phyloP scores from a whole-genome alignment of 2,329 filamentous ascomycete genomes.

The Hymenoscyphus repandus region DNA sequence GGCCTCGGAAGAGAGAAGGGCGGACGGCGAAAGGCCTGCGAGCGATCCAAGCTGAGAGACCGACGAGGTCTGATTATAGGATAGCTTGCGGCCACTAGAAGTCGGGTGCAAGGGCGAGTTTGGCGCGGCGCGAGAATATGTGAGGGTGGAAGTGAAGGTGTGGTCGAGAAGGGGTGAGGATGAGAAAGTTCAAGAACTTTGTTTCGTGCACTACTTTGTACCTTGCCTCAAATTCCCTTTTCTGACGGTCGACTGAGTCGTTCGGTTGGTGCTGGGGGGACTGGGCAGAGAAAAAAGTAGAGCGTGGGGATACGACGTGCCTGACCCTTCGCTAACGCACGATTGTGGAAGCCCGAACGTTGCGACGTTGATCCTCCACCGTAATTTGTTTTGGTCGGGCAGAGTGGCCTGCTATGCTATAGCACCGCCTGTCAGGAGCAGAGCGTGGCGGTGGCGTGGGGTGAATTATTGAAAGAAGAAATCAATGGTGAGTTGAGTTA shows the following conservation, averaged over 20 bases:
- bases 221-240: too few relatives aligned
- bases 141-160: background rate
- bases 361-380: background rate
- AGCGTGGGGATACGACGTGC: constrained; percentile 5
- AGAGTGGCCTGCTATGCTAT: background rate
- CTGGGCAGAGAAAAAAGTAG: background rate
- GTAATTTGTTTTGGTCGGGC: background rate
- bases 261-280: background rate
- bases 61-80: background rate
- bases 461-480: background rate
- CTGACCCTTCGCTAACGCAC: constrained; percentile 3
- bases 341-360: constrained; percentile 1
- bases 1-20: background rate
- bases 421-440: background rate
- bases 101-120: background rate
- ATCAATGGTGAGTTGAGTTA: background rate
- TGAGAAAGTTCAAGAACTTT: background rate
- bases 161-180: background rate
- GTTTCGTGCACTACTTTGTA: too few relatives aligned
- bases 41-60: constrained; percentile 6
- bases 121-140: background rate
- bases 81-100: background rate
- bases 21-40: background rate
- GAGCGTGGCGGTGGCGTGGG: background rate
- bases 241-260: too few relatives aligned